Percentiles rank a stretch among this genome's conserved stretches.
Evolutionary conservation across 345 rosid species (phyloP).

Genomic region (Linum usitatissimum): DNA sequence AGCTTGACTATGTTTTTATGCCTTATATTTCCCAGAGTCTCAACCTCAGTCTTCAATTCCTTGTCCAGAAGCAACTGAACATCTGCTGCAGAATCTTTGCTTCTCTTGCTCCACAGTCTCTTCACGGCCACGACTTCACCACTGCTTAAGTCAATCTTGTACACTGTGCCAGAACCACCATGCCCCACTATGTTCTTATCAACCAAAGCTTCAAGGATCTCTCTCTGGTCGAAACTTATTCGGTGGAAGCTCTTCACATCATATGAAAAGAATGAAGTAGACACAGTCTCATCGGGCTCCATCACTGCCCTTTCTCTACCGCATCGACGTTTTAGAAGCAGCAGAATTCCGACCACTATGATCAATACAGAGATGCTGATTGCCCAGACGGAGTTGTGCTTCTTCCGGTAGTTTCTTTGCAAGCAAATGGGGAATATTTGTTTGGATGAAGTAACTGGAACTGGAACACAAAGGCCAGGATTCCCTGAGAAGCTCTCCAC

Average conservation of each 20-base stretch:
- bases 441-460: conserved; percentile 31
- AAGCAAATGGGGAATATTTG: conserved; percentile 51
- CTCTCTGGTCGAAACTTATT: conserved; percentile 53
- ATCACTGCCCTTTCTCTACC: conserved; percentile 34
- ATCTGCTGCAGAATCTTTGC: conserved; percentile 42
- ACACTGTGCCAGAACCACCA: conserved; percentile 83
- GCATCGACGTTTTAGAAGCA: conserved; percentile 45
- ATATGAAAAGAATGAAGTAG: conserved; percentile 58
- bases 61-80: conserved; percentile 32
- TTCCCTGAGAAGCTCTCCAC: conserved; percentile 76
- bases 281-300: conserved; percentile 47
- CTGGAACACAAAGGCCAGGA: conserved; percentile 68
- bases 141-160: conserved; percentile 43
- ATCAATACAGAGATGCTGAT: conserved; percentile 40
- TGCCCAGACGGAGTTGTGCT: conserved; percentile 50
- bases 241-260: conserved; percentile 81
- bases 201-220: conserved; percentile 59
- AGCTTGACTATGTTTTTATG: conserved; percentile 89
- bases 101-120: conserved; percentile 53
- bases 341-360: conserved; percentile 40
- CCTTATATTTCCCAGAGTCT: conserved; percentile 70
- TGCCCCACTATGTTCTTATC: conserved; percentile 80
- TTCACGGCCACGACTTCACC: conserved; percentile 84
- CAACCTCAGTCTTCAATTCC: conserved; percentile 76
- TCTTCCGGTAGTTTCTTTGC: conserved; percentile 30